Conservation (phyloP, 2,329 filamentous ascomycete species). For the Emmonsiellopsis sp. region DNA sequence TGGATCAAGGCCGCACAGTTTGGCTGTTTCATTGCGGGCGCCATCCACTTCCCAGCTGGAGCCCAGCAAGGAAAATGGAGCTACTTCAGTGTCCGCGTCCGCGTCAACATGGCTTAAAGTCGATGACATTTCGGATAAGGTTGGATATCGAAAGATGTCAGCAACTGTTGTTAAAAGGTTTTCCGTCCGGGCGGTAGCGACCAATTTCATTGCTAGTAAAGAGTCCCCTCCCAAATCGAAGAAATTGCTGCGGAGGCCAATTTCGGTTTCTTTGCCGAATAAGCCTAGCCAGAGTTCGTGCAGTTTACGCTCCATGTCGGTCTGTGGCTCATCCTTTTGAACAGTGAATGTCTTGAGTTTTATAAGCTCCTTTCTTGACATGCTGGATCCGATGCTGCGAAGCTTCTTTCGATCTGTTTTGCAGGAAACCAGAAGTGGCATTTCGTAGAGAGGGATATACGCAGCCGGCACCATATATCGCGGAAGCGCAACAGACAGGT, state of each 20-base stretch:
- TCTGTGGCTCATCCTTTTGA: slow-evolving; percentile 12
- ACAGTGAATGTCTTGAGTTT: slow-evolving; percentile 4
- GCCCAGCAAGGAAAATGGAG: slow-evolving; percentile 11
- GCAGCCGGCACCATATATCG: slow-evolving; percentile 30
- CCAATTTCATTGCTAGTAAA: slow-evolving; percentile 21
- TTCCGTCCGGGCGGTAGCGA: slow-evolving; percentile 13
- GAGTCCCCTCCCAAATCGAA: slow-evolving; percentile 19
- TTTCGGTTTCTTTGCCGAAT: slow-evolving; percentile 17
- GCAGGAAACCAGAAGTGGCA: slow-evolving; percentile 27
- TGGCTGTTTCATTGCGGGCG: slow-evolving; percentile 5
- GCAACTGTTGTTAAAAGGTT: slow-evolving; percentile 15
- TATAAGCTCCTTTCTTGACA: slow-evolving; percentile 11
- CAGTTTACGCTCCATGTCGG: slow-evolving; percentile 17
- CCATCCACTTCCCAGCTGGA: slow-evolving; percentile 1
- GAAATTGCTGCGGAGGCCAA: slow-evolving; percentile 15
- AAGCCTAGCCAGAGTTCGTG: slow-evolving; percentile 22
- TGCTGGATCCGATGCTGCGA: slow-evolving; percentile 14
- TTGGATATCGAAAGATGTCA: slow-evolving; percentile 23
- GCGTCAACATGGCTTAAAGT: slow-evolving; percentile 1
- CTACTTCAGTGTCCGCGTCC: slow-evolving; percentile 2
- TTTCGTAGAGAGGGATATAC: slow-evolving; percentile 28
- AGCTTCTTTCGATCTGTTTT: slow-evolving; percentile 29
- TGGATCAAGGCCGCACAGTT: slow-evolving; percentile 11
- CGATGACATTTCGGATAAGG: slow-evolving; percentile 25
- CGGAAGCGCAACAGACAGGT: slow-evolving; percentile 26